phyloP scores from a whole-genome alignment of 73 alveolate species.

The Paramecium pentaurelia region DNA sequence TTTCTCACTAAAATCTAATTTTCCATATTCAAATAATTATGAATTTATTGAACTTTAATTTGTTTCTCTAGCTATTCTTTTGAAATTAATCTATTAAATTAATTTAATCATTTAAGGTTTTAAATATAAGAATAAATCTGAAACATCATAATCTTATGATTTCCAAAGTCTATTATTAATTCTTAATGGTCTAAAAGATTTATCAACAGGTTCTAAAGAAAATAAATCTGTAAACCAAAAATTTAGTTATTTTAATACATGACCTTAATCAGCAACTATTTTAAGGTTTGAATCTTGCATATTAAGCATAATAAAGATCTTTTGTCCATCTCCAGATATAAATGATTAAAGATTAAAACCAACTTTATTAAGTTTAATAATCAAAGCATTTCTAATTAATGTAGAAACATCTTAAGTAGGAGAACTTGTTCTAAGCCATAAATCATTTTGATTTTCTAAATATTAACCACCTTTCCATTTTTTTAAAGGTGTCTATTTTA shows the following conservation, averaged over 20 bases:
- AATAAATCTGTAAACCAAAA: slow-evolving; percentile 13
- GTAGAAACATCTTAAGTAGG: not conserved
- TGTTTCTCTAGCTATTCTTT: not conserved
- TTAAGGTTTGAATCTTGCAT: not conserved
- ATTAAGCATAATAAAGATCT: not conserved
- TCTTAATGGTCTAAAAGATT: not conserved
- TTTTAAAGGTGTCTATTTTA: not conserved
- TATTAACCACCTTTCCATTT: not conserved
- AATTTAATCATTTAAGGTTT: not conserved
- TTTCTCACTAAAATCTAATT: not conserved
- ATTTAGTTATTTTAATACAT: not conserved
- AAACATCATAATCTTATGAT: not conserved
- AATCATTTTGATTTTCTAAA: not conserved
- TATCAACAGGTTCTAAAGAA: slow-evolving; percentile 15
- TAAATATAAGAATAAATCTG: not conserved
- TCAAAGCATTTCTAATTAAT: not conserved
- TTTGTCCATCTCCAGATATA: not conserved
- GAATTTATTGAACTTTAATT: not conserved
- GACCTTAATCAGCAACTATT: not conserved
- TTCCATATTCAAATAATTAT: not conserved
- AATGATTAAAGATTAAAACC: not conserved
- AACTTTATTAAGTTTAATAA: not conserved
- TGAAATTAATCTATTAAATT: not conserved
- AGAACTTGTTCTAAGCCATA: not conserved
- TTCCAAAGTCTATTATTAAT: not conserved